Evolutionary conservation across 2,329 filamentous ascomycete genomes (phyloP).

Genomic region (Trichoderma guizhouense): DNA sequence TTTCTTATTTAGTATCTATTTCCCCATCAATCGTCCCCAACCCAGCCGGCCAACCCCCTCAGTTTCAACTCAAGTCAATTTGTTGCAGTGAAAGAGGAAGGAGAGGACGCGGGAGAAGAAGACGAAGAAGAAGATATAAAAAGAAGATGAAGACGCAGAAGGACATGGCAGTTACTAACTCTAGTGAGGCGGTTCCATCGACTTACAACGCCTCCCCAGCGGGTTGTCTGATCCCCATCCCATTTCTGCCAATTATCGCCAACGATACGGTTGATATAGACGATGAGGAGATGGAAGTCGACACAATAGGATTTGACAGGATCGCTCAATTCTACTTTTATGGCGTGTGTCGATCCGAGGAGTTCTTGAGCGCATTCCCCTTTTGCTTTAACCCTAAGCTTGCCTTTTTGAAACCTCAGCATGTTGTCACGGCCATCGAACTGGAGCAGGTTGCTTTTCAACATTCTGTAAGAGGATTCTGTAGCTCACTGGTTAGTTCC

Average conservation of each 20-base stretch:
- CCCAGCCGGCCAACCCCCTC: neutral
- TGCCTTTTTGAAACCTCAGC: constrained; percentile 65
- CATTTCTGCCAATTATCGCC: neutral
- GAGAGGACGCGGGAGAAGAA: neutral
- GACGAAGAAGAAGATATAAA: neutral
- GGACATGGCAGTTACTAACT: neutral
- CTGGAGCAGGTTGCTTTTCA: constrained; percentile 55
- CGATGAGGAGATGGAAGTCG: neutral
- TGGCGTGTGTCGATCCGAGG: neutral
- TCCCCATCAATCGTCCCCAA: neutral
- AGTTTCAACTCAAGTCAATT: neutral
- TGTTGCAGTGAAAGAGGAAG: neutral
- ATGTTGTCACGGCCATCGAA: constrained; percentile 57
- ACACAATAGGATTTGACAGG: neutral
- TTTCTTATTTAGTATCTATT: neutral
- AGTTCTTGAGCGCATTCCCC: constrained; percentile 44
- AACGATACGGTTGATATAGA: neutral
- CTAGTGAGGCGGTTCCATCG: neutral
- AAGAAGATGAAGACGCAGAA: neutral
- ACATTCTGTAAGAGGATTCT: constrained; percentile 47
- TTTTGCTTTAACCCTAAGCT: constrained; percentile 61
- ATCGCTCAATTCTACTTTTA: neutral
- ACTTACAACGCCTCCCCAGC: neutral
- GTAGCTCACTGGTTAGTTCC: constrained; percentile 50
- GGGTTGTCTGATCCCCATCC: neutral